Base-by-base conservation (phyloP, 202 grass and related monocot genomes). In the Eragrostis tef region DNA sequence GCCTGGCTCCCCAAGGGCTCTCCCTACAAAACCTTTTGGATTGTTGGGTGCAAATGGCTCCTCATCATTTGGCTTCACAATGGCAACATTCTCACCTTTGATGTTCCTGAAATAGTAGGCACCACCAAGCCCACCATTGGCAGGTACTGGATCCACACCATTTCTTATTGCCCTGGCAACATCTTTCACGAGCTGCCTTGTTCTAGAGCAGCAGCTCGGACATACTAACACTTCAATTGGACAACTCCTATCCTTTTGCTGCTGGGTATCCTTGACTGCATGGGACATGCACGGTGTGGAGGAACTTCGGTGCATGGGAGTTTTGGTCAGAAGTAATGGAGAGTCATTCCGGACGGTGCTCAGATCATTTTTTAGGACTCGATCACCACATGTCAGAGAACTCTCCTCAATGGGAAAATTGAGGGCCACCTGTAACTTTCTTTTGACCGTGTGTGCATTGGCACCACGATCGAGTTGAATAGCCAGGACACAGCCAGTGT, bases 21-120 rank as follows among this genome's bases (percentile, higher is more conserved):
- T 99, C 19, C 96, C 93, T 31, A 79, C 84, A 75, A 99, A 99
- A 74, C 96, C 96, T 91, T 99, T 99, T 31, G 96, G 96, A 78
- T 99, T 99, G 65, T 99, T 99, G 31, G 96, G 96, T 77, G 96
- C 96, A 90, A 93, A 99, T 56, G 97, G 97, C 63, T 99, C 97
- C 85, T 99, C 97, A 11, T 99, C 97, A 70, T 94, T 99, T 61
- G 97, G 97, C 78, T 99, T 99, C 65, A 93, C 93, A 68, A 99
- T 96, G 59, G 97, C 97, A 73, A 70, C 88, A 77, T 92, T 93
- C 71, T 93, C 91, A 81, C 93, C 97, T 67, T 87, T 91, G 53
- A 59, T 79, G 82, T 96, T 92, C 68, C 75, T 89, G 74, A 99
- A 99, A 71, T 93, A 99, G 82, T 99, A 99, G 25, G 91, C 97